Conservation (phyloP, 805 yeast genomes). For the Lachancea kluyveri region DNA sequence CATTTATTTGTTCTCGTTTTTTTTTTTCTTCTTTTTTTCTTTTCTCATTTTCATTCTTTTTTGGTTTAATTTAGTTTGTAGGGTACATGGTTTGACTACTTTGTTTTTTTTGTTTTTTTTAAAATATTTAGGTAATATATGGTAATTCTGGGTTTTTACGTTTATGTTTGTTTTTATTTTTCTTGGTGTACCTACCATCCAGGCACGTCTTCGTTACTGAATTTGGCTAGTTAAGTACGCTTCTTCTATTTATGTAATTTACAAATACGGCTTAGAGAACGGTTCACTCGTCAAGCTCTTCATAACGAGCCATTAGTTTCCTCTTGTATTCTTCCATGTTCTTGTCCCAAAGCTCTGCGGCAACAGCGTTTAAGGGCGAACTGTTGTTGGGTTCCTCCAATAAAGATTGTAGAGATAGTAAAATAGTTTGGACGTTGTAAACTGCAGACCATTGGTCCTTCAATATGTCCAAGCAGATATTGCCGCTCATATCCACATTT, state of each 20-base stretch:
- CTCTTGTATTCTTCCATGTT: slow-evolving; percentile 34
- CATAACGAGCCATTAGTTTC: slow-evolving; percentile 17
- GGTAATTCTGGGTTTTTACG: neutral
- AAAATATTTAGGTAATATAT: slow-evolving; percentile 3
- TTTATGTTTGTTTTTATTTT: slow-evolving; percentile 1
- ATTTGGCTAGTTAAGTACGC: no score
- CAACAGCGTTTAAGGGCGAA: slow-evolving; percentile 50
- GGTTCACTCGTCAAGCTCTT: slow-evolving; percentile 10
- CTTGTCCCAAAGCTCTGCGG: slow-evolving; percentile 48
- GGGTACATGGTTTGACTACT: neutral
- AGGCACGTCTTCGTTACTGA: no score
- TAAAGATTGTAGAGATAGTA: slow-evolving; percentile 51
- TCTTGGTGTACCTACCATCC: no score
- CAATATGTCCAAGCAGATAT: slow-evolving; percentile 57
- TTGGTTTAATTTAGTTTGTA: neutral
- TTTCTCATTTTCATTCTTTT: neutral
- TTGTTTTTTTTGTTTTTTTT: slow-evolving; percentile 5
- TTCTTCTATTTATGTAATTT: no score
- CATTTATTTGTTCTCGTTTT: neutral
- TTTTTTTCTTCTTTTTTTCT: neutral
- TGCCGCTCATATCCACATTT: slow-evolving; percentile 58
- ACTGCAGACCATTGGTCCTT: slow-evolving; percentile 63
- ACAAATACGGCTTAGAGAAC: no score
- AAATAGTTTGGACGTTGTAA: slow-evolving; percentile 53
- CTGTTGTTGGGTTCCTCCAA: slow-evolving; percentile 58